phyloP scores from a whole-genome alignment of 768 basidiomycete genomes.

The Boletus sensibilis region DNA sequence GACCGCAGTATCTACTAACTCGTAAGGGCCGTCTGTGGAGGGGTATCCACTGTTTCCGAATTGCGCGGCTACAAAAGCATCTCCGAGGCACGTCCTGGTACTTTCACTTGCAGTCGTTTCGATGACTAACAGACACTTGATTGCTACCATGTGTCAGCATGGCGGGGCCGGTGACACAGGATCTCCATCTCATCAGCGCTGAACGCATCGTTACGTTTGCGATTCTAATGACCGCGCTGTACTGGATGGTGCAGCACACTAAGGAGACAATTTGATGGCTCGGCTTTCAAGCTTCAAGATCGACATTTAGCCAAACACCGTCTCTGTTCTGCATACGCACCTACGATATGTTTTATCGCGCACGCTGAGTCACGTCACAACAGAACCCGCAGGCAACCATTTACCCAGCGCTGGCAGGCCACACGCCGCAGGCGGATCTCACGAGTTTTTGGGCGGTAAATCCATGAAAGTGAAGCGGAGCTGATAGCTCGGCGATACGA shows the following conservation, averaged over 20 bases:
- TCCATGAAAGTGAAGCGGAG: conserved; percentile 14
- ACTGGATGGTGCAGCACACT: conserved; percentile 2
- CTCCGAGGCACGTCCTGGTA: conserved; percentile 1
- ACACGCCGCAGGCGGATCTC: conserved; percentile 12
- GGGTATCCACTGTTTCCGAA: conserved; percentile 4
- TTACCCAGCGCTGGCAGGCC: conserved; percentile 1
- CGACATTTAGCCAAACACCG: not conserved
- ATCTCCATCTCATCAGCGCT: conserved; percentile 13
- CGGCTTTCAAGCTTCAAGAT: not conserved
- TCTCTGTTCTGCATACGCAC: not conserved
- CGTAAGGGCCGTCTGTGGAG: not conserved
- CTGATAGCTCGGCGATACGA: conserved; percentile 23
- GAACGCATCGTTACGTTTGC: conserved; percentile 8
- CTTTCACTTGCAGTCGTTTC: not conserved
- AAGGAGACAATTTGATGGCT: not conserved
- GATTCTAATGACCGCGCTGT: not conserved
- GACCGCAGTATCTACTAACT: not conserved
- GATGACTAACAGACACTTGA: conserved; percentile 6
- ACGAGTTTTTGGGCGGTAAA: conserved; percentile 21
- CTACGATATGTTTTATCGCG: not conserved
- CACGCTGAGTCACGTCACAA: not conserved
- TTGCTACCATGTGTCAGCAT: conserved; percentile 8
- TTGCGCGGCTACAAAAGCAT: not conserved
- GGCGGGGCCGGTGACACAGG: conserved; percentile 18
- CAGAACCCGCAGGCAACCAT: not conserved